phyloP scores from a whole-genome alignment of 768 basidiomycete genomes.

The Porpolomopsis calyptriformis region DNA sequence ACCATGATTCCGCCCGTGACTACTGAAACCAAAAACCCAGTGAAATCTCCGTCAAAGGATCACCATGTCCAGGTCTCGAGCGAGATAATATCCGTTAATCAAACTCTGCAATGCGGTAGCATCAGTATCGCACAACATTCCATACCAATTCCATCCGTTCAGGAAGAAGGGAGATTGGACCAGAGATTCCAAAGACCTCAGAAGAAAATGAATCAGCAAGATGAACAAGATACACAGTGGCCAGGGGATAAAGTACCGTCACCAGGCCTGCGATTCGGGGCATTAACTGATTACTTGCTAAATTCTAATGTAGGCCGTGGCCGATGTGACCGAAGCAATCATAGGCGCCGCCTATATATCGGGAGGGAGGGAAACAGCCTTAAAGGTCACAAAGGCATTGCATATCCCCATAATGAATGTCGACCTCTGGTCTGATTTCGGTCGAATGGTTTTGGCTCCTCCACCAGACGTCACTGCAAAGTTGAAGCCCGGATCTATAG shows the following conservation, averaged over 20 bases:
- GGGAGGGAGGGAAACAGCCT: constrained; percentile 57
- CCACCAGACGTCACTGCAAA: constrained; percentile 34
- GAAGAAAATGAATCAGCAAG: constrained; percentile 11
- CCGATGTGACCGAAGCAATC: constrained; percentile 79
- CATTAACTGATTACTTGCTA: background rate
- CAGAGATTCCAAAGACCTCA: background rate
- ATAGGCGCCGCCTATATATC: constrained; percentile 74
- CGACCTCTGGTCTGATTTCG: constrained; percentile 66
- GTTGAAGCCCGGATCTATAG: constrained; percentile 37
- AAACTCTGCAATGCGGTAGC: background rate
- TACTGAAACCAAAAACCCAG: background rate
- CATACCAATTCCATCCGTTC: background rate
- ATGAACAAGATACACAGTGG: constrained; percentile 33
- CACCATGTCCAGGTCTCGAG: no score
- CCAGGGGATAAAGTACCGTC: constrained; percentile 65
- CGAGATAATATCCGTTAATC: background rate
- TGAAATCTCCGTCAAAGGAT: no score
- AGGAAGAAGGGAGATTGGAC: background rate
- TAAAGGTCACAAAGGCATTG: constrained; percentile 54
- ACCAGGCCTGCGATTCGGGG: constrained; percentile 4
- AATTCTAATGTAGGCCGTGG: constrained; percentile 44
- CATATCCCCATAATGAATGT: constrained; percentile 54
- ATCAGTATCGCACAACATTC: background rate
- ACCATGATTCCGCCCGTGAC: background rate
- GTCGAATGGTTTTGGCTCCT: constrained; percentile 33